These are phyloP conservation scores for Waitea zeae DNA, from an alignment of 1,284 basidiomycete species.

Conservation along the genomic window DNA sequence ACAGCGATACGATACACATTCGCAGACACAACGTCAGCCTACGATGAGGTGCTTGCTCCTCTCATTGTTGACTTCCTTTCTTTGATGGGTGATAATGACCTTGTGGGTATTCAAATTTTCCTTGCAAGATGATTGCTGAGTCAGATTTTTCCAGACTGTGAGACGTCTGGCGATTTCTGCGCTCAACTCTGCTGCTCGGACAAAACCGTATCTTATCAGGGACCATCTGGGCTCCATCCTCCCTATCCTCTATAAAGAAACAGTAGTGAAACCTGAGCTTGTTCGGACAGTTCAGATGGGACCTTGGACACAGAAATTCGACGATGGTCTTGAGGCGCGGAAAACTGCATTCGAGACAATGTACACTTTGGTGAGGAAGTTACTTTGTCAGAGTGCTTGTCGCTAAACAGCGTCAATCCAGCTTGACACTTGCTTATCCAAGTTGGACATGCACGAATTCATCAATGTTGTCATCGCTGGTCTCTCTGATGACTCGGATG, in stretches of 20 bases:
- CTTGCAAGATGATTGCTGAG: slow-evolving; percentile 3
- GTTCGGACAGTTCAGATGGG: slow-evolving; percentile 95
- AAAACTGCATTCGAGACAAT: slow-evolving; percentile 97
- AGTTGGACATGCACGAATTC: slow-evolving; percentile 78
- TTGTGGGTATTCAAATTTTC: slow-evolving; percentile 32
- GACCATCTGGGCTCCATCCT: slow-evolving; percentile 69
- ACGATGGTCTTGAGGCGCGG: slow-evolving; percentile 85
- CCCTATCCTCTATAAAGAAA: slow-evolving; percentile 78
- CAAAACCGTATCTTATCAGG: slow-evolving; percentile 82
- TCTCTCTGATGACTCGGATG: slow-evolving; percentile 80
- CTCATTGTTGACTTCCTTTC: slow-evolving; percentile 83
- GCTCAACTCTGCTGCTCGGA: slow-evolving; percentile 86
- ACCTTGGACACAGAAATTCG: slow-evolving; percentile 91
- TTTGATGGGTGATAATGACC: slow-evolving; percentile 70
- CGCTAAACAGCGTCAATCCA: slow-evolving; percentile 12
- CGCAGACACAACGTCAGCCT: slow-evolving; percentile 67
- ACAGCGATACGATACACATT: slow-evolving; percentile 94
- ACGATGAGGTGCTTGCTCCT: slow-evolving; percentile 79
- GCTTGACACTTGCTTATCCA: slow-evolving; percentile 81
- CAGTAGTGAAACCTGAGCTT: slow-evolving; percentile 62
- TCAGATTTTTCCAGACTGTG: slow-evolving; percentile 40
- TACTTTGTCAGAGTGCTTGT: too few species aligned
- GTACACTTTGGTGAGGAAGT: slow-evolving; percentile 82
- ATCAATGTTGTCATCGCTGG: slow-evolving; percentile 71
- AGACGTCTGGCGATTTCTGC: slow-evolving; percentile 76